These are phyloP conservation scores for Malus hybrid DNA, from an alignment of 331 rosid genomes.

Conservation along the genomic window DNA sequence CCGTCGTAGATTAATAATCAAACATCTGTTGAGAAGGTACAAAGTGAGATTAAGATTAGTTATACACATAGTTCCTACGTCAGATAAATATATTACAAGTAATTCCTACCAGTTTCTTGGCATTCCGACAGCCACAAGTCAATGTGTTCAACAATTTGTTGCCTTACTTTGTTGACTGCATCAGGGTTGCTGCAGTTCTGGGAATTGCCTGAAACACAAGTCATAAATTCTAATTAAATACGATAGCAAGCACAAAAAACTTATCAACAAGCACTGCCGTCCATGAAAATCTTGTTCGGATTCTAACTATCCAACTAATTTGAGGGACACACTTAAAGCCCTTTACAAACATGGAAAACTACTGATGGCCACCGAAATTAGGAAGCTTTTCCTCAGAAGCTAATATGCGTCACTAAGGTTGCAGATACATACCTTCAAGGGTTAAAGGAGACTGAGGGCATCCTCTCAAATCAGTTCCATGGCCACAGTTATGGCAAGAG, in stretches of 20 bases:
- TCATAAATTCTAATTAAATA: background rate
- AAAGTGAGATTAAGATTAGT: conserved; percentile 3
- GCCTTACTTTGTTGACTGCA: conserved; percentile 76
- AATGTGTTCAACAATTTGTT: conserved; percentile 57
- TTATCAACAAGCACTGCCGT: background rate
- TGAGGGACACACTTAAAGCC: background rate
- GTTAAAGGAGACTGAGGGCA: conserved; percentile 77
- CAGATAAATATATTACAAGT: background rate
- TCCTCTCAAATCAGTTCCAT: conserved; percentile 84
- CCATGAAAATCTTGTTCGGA: background rate
- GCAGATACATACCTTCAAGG: conserved; percentile 52
- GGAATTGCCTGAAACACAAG: conserved; percentile 49
- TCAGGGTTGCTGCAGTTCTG: conserved; percentile 72
- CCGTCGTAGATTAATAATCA: background rate
- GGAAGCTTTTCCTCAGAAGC: background rate
- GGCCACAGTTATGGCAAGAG: conserved; percentile 82
- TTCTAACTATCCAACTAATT: background rate
- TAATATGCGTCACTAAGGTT: background rate
- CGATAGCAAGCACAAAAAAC: background rate
- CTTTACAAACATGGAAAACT: background rate
- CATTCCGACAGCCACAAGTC: conserved; percentile 85
- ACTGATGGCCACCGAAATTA: background rate
- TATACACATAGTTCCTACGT: background rate
- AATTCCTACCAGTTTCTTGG: conserved; percentile 16
- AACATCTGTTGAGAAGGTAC: conserved; percentile 13